These are phyloP conservation scores for Musa schizocarpa DNA, from an alignment of 176 grass and related monocot species.

Conservation along the genomic window DNA sequence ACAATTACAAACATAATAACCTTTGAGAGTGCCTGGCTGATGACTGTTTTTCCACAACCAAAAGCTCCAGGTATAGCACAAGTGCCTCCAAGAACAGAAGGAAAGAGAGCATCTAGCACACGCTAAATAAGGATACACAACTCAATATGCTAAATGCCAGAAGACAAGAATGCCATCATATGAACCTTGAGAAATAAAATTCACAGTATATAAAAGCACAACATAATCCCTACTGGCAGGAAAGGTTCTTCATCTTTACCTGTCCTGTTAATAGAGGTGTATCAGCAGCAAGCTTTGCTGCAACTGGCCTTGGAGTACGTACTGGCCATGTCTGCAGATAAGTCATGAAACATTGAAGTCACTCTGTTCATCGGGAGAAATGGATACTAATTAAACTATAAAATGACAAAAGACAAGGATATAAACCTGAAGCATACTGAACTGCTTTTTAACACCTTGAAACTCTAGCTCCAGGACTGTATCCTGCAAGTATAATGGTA, in stretches of 20 bases:
- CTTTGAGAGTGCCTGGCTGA: constrained; percentile 97
- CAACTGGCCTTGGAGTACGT: constrained; percentile 76
- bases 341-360: constrained; percentile 13
- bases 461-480: constrained; percentile 74
- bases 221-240: not conserved
- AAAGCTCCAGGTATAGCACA: constrained; percentile 91
- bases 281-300: constrained; percentile 71
- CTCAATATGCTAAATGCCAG: constrained; percentile 15
- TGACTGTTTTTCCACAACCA: constrained; percentile 96
- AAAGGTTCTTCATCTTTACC: constrained; percentile 24
- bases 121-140: constrained; percentile 41
- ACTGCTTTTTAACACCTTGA: constrained; percentile 72
- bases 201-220: constrained; percentile 9
- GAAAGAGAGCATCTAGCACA: constrained; percentile 86
- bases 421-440: constrained; percentile 70
- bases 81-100: constrained; percentile 81
- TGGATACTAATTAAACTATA: not conserved
- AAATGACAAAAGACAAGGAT: not conserved
- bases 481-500: constrained; percentile 44
- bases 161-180: constrained; percentile 5
- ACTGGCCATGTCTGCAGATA: constrained; percentile 65
- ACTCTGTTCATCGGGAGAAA: not conserved
- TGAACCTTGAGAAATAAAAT: not conserved
- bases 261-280: constrained; percentile 79
- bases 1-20: constrained; percentile 22